phyloP scores from a whole-genome alignment of 495 filamentous ascomycete species.

The Penicillium psychrofluorescens region DNA sequence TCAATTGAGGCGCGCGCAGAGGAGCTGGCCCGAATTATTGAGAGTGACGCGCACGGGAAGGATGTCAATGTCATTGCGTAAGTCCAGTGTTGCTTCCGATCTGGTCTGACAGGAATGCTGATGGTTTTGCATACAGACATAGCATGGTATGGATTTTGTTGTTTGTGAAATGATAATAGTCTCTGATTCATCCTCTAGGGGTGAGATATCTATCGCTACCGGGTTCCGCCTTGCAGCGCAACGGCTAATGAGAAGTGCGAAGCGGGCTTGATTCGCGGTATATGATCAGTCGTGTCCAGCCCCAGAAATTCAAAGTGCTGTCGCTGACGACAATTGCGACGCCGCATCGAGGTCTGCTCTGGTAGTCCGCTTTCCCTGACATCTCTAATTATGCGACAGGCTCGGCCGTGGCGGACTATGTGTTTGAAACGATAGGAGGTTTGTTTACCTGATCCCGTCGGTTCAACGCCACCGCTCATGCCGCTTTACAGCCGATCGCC shows the following conservation, averaged over 20 bases:
- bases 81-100: slow-evolving; percentile 20
- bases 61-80: slow-evolving; percentile 86
- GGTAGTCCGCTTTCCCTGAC: background rate
- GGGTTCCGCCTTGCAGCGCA: background rate
- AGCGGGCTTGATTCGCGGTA: slow-evolving; percentile 87
- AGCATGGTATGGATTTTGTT: slow-evolving; percentile 53
- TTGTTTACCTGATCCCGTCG: background rate
- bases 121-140: slow-evolving; percentile 40
- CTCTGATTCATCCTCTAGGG: slow-evolving; percentile 25
- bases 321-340: slow-evolving; percentile 85
- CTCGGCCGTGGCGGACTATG: slow-evolving; percentile 77
- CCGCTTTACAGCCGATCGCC: slow-evolving; percentile 28
- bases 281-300: slow-evolving; percentile 77
- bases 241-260: slow-evolving; percentile 12
- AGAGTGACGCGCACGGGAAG: slow-evolving; percentile 56
- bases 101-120: background rate
- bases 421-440: slow-evolving; percentile 62
- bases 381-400: slow-evolving; percentile 25
- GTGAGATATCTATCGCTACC: slow-evolving; percentile 23
- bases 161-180: background rate
- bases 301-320: slow-evolving; percentile 60
- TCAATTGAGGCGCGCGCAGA: slow-evolving; percentile 72
- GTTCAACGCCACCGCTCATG: background rate
- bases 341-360: slow-evolving; percentile 63
- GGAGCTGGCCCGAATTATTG: slow-evolving; percentile 58